phyloP scores from a whole-genome alignment of 208 protist species.

The Strigomonas galati region DNA sequence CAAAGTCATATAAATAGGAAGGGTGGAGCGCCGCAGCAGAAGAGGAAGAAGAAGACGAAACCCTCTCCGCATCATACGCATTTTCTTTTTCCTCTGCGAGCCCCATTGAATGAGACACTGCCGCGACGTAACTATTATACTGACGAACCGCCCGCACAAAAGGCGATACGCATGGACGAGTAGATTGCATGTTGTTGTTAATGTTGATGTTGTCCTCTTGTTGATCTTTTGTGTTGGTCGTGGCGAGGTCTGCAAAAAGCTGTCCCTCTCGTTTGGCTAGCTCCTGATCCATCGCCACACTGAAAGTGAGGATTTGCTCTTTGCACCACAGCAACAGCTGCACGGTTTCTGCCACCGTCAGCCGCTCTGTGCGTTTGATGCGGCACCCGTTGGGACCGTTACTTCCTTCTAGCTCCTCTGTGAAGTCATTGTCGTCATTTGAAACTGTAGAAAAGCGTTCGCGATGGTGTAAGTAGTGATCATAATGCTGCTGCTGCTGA shows the following conservation, averaged over 20 bases:
- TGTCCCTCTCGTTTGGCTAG: background rate
- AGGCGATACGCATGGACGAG: background rate
- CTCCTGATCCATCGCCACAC: background rate
- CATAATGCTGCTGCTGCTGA: no score
- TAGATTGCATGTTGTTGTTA: no score
- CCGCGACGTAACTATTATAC: background rate
- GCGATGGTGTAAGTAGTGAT: no score
- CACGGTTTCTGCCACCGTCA: slow-evolving; percentile 28
- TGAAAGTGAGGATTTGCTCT: slow-evolving; percentile 10
- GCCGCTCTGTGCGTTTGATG: slow-evolving; percentile 5
- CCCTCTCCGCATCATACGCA: no score
- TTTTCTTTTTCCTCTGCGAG: no score
- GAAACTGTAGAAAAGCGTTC: no score
- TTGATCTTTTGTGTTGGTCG: no score
- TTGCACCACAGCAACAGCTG: slow-evolving; percentile 36
- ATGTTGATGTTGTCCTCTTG: background rate
- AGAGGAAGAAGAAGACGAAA: no score
- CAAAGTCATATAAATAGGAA: background rate
- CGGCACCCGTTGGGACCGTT: background rate
- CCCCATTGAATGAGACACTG: no score
- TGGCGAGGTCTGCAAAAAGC: background rate
- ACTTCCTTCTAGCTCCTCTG: no score
- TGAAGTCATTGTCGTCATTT: no score
- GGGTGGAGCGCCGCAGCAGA: background rate
- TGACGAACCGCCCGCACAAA: background rate